These are phyloP conservation scores for Ascochyta koolunga DNA, from an alignment of 2,329 filamentous ascomycete species.

Conservation along the genomic window DNA sequence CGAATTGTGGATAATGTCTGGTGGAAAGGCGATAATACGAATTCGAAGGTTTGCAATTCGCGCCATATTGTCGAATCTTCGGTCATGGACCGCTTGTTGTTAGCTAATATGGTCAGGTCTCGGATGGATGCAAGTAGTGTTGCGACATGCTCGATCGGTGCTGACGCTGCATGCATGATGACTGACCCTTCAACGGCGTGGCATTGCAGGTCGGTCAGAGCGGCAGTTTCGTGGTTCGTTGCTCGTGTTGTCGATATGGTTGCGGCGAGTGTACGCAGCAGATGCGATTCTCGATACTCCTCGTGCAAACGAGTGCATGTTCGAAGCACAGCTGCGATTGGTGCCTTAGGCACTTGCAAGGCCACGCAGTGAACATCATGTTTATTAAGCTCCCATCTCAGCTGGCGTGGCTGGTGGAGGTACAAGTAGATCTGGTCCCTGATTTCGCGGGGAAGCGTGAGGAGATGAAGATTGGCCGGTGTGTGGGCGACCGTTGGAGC, in stretches of 20 bases:
- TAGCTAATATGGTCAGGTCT: background rate
- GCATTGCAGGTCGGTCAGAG: conserved; percentile 8
- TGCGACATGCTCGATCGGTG: conserved; percentile 9
- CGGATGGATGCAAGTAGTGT: conserved; percentile 5
- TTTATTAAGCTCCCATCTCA: conserved; percentile 11
- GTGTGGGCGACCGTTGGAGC: background rate
- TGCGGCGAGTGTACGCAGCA: background rate
- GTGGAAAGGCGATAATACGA: conserved; percentile 4
- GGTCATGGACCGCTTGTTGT: conserved; percentile 14
- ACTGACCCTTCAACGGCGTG: conserved; percentile 8
- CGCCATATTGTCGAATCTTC: conserved; percentile 9
- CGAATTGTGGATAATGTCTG: conserved; percentile 6
- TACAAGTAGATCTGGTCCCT: conserved; percentile 16
- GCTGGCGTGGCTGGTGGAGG: background rate
- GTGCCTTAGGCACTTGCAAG: conserved; percentile 5
- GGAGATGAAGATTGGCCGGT: background rate
- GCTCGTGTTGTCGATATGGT: conserved; percentile 10
- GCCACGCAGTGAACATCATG: conserved; percentile 8
- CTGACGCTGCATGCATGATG: conserved; percentile 5
- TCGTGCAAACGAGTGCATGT: conserved; percentile 13
- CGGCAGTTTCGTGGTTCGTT: conserved; percentile 9
- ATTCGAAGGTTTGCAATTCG: conserved; percentile 6
- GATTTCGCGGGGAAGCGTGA: conserved; percentile 14
- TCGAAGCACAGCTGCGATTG: conserved; percentile 2
- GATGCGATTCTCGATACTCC: conserved; percentile 8